These are phyloP conservation scores for Artemisia annua DNA, from an alignment of 129 eudicot species.

Conservation along the genomic window DNA sequence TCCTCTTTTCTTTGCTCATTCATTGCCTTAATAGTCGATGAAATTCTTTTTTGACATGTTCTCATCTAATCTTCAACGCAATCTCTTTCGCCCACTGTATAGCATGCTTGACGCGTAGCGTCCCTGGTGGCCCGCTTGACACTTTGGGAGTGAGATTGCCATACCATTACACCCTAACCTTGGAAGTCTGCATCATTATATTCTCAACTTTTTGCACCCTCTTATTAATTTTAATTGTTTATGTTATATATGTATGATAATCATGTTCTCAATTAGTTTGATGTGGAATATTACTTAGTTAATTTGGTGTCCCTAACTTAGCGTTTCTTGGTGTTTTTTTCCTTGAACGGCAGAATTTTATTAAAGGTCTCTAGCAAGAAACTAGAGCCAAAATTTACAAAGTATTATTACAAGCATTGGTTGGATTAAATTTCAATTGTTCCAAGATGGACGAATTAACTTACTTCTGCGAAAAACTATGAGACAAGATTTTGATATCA, in stretches of 20 bases:
- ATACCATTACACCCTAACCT: slow-evolving; percentile 19
- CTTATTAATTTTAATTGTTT: not conserved
- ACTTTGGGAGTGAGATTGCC: not conserved
- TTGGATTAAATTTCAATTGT: no score
- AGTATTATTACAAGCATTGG: no score
- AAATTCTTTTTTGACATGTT: slow-evolving; percentile 4
- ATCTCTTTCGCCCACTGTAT: not conserved
- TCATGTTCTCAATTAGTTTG: slow-evolving; percentile 3
- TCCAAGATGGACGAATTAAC: no score
- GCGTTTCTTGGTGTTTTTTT: no score
- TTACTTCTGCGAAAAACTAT: no score
- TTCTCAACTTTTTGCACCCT: not conserved
- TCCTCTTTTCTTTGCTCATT: slow-evolving; percentile 11
- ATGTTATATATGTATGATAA: not conserved
- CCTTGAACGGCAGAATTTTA: no score
- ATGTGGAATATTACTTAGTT: not conserved
- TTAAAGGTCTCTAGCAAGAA: no score
- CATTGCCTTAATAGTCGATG: slow-evolving; percentile 3
- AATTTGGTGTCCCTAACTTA: not conserved
- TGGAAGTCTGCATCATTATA: not conserved
- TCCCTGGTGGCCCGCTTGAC: slow-evolving; percentile 19
- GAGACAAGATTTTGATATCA: no score
- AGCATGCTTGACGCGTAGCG: slow-evolving; percentile 5
- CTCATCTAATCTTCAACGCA: not conserved
- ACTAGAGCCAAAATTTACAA: no score